Percentiles rank a stretch among this genome's conserved stretches.
Conservation (phyloP, 768 basidiomycete species). For the Suillus ampliporus region DNA sequence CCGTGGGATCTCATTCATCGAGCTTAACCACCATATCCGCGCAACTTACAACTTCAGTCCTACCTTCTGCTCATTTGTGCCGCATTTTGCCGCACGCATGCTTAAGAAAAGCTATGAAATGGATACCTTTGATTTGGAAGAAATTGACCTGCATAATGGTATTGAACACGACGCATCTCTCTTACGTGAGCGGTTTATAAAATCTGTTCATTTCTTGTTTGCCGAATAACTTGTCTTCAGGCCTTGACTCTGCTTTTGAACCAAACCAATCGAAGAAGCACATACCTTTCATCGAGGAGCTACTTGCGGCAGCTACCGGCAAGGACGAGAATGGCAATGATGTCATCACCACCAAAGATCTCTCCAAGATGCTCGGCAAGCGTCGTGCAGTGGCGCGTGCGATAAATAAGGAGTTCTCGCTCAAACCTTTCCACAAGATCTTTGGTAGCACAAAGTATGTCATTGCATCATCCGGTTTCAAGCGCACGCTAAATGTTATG, state of each 20-base stretch:
- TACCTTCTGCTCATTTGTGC: conserved; percentile 71
- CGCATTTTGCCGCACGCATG: conserved; percentile 62
- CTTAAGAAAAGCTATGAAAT: conserved; percentile 58
- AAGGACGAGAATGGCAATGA: conserved; percentile 53
- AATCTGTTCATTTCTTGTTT: background rate
- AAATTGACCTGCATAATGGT: conserved; percentile 27
- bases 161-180: conserved; percentile 22
- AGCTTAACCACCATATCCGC: conserved; percentile 47
- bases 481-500: too few relatives aligned
- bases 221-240: conserved; percentile 38
- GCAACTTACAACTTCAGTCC: conserved; percentile 72
- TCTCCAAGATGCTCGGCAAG: conserved; percentile 60
- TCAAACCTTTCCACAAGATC: conserved; percentile 50
- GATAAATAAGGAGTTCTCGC: too few relatives aligned
- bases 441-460: conserved; percentile 76
- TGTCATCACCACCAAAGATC: conserved; percentile 60
- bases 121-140: conserved; percentile 67
- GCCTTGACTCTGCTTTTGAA: conserved; percentile 54
- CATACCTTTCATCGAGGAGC: conserved; percentile 55
- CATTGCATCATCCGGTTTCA: too few relatives aligned
- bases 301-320: conserved; percentile 66
- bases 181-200: conserved; percentile 30
- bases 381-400: conserved; percentile 21
- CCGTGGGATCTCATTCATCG: conserved; percentile 65
- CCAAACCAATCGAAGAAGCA: conserved; percentile 60